A percentile compares a stretch with the other conserved stretches of the same genome.
These are phyloP conservation scores for Macrotyloma uniflorum DNA, from an alignment of 306 rosid genomes.

Conservation along the genomic window DNA sequence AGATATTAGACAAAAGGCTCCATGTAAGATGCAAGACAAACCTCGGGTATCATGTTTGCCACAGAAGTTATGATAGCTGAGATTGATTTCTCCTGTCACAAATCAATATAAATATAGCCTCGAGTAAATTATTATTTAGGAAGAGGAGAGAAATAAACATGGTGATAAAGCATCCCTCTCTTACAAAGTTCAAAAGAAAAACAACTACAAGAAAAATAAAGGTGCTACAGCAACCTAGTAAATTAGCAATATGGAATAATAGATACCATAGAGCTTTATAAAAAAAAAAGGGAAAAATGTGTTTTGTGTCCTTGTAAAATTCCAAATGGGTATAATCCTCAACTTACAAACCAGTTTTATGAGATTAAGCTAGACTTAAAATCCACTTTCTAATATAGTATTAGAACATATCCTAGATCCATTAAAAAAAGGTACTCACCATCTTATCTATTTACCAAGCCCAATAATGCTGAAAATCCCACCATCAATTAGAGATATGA, in stretches of 20 bases:
- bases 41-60: constrained; percentile 94
- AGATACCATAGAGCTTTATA: background rate
- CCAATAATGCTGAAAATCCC: too few species aligned
- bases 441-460: too few species aligned
- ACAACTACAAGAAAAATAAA: background rate
- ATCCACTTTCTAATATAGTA: too few species aligned
- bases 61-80: constrained; percentile 77
- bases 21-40: constrained; percentile 46
- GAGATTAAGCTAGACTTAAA: too few species aligned
- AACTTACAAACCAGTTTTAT: too few species aligned
- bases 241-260: background rate
- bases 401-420: too few species aligned
- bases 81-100: constrained; percentile 83
- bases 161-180: background rate
- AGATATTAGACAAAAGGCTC: background rate
- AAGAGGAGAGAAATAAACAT: background rate
- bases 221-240: background rate
- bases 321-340: too few species aligned
- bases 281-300: background rate
- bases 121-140: background rate
- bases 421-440: too few species aligned
- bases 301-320: too few species aligned
- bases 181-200: constrained; percentile 1
- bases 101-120: constrained; percentile 29
- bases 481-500: too few species aligned